Evolutionary conservation across 805 yeast species (phyloP).

Genomic region (Candida peoriensis): DNA sequence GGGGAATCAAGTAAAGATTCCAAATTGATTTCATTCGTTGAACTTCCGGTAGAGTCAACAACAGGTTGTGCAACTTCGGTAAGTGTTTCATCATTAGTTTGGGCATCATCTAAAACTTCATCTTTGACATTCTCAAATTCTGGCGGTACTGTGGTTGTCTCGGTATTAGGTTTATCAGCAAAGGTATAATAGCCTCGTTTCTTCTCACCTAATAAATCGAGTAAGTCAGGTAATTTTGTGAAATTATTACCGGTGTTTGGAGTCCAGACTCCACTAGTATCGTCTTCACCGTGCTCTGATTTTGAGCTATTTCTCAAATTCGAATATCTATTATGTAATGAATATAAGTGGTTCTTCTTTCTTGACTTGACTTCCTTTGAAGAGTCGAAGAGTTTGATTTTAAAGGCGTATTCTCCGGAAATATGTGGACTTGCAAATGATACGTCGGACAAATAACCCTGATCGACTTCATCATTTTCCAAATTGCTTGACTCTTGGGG

Average conservation of each 20-base stretch:
- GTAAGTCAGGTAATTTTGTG: conserved; percentile 33
- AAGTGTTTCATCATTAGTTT: not conserved
- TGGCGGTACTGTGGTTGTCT: conserved; percentile 11
- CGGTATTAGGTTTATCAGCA: conserved; percentile 14
- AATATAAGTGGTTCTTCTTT: conserved; percentile 12
- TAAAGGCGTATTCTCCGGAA: conserved; percentile 45
- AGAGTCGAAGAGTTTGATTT: conserved; percentile 35
- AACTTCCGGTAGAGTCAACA: too few relatives aligned
- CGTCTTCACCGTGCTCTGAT: not conserved
- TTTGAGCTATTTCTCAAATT: not conserved
- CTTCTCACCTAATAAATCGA: conserved; percentile 26
- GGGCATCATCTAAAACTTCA: not conserved
- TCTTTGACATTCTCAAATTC: not conserved
- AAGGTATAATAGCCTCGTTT: conserved; percentile 30
- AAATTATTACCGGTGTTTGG: conserved; percentile 39
- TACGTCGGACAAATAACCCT: conserved; percentile 40
- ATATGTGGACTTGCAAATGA: conserved; percentile 50
- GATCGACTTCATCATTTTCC: conserved; percentile 20
- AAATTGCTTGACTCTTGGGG: conserved; percentile 7
- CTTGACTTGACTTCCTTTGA: conserved; percentile 18
- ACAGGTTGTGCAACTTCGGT: not conserved
- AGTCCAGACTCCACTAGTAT: conserved; percentile 33
- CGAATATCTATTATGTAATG: not conserved
- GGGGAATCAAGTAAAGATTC: too few relatives aligned
- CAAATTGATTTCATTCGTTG: too few relatives aligned